Base-by-base conservation (phyloP, 768 basidiomycete genomes). In the Coprinellus micaceus region DNA sequence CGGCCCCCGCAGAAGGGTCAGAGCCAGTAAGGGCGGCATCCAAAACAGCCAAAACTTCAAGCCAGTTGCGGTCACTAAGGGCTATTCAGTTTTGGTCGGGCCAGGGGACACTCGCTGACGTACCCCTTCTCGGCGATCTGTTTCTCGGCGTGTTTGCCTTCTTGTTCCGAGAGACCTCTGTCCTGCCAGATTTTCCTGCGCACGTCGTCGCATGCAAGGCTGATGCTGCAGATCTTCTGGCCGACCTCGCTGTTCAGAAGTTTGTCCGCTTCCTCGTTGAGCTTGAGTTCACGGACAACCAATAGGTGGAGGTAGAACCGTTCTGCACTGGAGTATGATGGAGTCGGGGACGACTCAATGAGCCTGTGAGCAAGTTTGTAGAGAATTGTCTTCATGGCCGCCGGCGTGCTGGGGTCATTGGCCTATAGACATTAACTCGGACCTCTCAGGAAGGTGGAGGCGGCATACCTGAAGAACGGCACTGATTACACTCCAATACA, bases 401-500 rank as follows among this genome's bases (percentile, higher is more conserved):
- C 64, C 13, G 83, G 76, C 1, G 89, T 93, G 13, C 76, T 71
- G 1, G 77, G 69, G 62, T 91, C 89, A 59, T 83, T 85, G 3
- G 90, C 90, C 89, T 92, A 33, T 3, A 46, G 44, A 25, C 21
- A 47, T 55, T 9, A 36, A 33, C 33, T 30, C n/a, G 2, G 30
- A 41, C 33, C 6, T 43, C 17, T 2, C 10, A 10, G 29, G 3
- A 2, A 22, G 10, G 33, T 19, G 21, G 7, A 21, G 47, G 24
- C 46, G n/a, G 53, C 61, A 46, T 26, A 88, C 89, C 81, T 94
- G 92, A 17, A 94, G 82, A 47, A 91, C 77, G 11, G 88, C 83
- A 58, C 89, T 82, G 64, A 89, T 88, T 33, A 89, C 81, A 60
- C 81, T 86, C 92, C 92, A 94, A 66, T 88, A 93, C 37, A 92